Conservation (phyloP, 177 flowering plant genomes). For the Vitis hybrid region DNA sequence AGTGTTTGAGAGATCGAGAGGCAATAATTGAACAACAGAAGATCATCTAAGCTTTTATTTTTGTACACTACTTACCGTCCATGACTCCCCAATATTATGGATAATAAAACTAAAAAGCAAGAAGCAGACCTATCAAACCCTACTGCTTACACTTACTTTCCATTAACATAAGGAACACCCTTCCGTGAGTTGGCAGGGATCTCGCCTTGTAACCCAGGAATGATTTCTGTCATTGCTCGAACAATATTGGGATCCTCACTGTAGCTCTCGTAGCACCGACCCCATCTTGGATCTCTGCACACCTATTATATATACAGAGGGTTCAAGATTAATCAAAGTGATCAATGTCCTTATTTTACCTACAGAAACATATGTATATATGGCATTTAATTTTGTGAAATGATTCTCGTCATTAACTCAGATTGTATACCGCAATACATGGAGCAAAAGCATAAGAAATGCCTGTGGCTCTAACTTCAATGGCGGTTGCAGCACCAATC, state of each 20-base stretch:
- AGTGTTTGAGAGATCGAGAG: too few relatives aligned
- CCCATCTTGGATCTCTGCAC: conserved; percentile 12
- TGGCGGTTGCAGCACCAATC: conserved; percentile 10
- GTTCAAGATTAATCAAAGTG: too few relatives aligned
- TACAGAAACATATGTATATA: too few relatives aligned
- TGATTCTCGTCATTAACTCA: too few relatives aligned
- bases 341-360: too few relatives aligned
- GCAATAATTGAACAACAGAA: too few relatives aligned
- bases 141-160: background rate
- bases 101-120: too few relatives aligned
- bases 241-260: background rate
- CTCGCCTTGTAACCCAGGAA: conserved; percentile 7
- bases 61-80: too few relatives aligned
- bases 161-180: background rate
- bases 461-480: conserved; percentile 12
- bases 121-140: too few relatives aligned
- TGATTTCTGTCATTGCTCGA: conserved; percentile 5
- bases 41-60: too few relatives aligned
- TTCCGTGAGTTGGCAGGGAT: background rate
- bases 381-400: too few relatives aligned
- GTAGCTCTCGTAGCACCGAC: conserved; percentile 3
- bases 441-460: conserved; percentile 11
- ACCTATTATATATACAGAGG: background rate
- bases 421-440: conserved; percentile 7
- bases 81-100: too few relatives aligned